phyloP scores from a whole-genome alignment of 208 protist species.

The Hexamita inflata region DNA sequence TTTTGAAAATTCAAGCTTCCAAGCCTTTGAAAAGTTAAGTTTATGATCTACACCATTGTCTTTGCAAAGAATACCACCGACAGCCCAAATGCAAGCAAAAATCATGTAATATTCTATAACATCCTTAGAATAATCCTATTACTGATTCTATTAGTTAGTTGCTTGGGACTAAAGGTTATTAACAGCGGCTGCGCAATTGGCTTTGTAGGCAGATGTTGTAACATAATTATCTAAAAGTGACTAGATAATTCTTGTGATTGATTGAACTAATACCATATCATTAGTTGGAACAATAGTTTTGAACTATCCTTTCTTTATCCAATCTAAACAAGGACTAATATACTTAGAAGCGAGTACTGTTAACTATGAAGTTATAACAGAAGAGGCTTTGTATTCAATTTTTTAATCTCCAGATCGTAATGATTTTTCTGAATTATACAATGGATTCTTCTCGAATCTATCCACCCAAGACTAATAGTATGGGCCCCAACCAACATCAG shows the following conservation, averaged over 20 bases:
- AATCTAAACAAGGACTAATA: constrained; percentile 70
- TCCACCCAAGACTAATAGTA: constrained; percentile 66
- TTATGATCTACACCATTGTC: constrained; percentile 65
- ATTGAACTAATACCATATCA: constrained; percentile 84
- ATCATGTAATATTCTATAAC: constrained; percentile 79
- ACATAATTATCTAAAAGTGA: constrained; percentile 55
- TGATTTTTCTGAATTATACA: neutral
- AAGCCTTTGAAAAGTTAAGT: constrained; percentile 74
- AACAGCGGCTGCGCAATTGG: neutral
- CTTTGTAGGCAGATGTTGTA: neutral
- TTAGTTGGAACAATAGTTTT: constrained; percentile 54
- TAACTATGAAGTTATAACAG: constrained; percentile 50
- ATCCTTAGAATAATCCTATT: constrained; percentile 13
- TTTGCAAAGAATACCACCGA: constrained; percentile 73
- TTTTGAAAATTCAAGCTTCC: constrained; percentile 43
- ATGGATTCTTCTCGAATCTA: no score
- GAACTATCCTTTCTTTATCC: constrained; percentile 56
- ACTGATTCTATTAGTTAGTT: neutral
- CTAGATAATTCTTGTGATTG: constrained; percentile 78
- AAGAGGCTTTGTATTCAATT: no score
- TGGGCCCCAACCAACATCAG: constrained; percentile 80
- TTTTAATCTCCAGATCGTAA: neutral
- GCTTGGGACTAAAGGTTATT: neutral
- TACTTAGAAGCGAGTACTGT: constrained; percentile 88
- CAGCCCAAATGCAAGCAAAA: constrained; percentile 83